Percentiles rank a stretch among this genome's conserved stretches.
These are phyloP conservation scores for Pseudopithomyces maydicus DNA, from an alignment of 2,329 filamentous ascomycete genomes.

Conservation along the genomic window DNA sequence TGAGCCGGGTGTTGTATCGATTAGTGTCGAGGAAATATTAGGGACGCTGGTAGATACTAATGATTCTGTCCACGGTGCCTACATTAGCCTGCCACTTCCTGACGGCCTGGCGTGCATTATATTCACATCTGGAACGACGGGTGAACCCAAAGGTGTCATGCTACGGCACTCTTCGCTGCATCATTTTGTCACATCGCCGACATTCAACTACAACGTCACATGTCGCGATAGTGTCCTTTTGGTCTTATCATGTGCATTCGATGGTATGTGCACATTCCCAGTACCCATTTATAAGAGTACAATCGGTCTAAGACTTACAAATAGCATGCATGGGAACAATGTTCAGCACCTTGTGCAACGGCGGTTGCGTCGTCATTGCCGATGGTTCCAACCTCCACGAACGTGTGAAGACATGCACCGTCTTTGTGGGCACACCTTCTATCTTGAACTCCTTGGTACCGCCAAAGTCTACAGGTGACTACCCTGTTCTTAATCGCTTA, in stretches of 20 bases:
- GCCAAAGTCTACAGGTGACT: neutral
- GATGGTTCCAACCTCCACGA: neutral
- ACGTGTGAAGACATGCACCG: neutral
- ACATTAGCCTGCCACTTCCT: neutral
- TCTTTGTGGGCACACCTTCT: neutral
- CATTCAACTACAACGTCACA: slow-evolving; percentile 2
- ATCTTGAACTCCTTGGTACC: neutral
- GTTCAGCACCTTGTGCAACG: slow-evolving; percentile 1
- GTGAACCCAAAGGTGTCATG: slow-evolving; percentile 1
- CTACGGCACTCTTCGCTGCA: neutral
- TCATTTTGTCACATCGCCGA: neutral
- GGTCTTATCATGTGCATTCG: slow-evolving; percentile 7
- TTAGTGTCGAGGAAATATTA: neutral
- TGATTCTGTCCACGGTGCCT: neutral
- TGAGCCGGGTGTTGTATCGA: neutral
- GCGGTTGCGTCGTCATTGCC: neutral
- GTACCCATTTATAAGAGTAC: no score
- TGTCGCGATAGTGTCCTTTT: neutral
- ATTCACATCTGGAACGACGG: slow-evolving; percentile 5
- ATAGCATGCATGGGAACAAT: neutral
- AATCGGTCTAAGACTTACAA: neutral
- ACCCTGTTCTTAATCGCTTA: neutral
- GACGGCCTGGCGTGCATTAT: neutral
- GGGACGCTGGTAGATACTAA: no score
- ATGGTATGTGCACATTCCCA: neutral